These are phyloP conservation scores for Alternaria atra DNA, from an alignment of 2,329 filamentous ascomycete species.

Conservation along the genomic window DNA sequence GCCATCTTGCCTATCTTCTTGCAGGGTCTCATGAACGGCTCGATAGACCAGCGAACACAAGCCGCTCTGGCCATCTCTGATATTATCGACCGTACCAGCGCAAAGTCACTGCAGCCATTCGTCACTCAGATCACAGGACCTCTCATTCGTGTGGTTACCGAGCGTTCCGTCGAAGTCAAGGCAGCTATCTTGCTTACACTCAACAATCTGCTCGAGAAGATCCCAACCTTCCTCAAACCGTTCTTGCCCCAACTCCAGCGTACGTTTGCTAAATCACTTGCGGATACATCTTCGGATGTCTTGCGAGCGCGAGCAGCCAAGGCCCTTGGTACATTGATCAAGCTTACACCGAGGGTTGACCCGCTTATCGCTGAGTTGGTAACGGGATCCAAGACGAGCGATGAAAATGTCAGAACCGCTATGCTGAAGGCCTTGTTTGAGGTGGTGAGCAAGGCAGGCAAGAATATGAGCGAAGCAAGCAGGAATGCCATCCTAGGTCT, in stretches of 20 bases:
- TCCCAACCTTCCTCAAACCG: slow-evolving; percentile 91
- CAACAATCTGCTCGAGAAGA: slow-evolving; percentile 96
- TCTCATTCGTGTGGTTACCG: slow-evolving; percentile 95
- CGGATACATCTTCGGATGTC: slow-evolving; percentile 89
- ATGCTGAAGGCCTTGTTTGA: slow-evolving; percentile 98
- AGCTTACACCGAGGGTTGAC: slow-evolving; percentile 92
- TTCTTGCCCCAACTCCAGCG: slow-evolving; percentile 96
- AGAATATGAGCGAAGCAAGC: slow-evolving; percentile 93
- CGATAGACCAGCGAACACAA: slow-evolving; percentile 88
- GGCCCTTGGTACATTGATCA: slow-evolving; percentile 93
- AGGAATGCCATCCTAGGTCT: slow-evolving; percentile 84
- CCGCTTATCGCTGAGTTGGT: slow-evolving; percentile 92
- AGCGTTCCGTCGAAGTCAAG: slow-evolving; percentile 95
- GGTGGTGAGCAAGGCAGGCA: slow-evolving; percentile 92
- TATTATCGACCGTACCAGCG: slow-evolving; percentile 90
- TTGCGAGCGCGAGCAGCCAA: slow-evolving; percentile 89
- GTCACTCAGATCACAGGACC: slow-evolving; percentile 98
- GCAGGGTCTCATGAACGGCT: slow-evolving; percentile 97
- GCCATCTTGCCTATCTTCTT: slow-evolving; percentile 96
- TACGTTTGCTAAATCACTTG: slow-evolving; percentile 95
- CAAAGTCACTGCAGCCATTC: slow-evolving; percentile 88
- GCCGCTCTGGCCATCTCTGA: slow-evolving; percentile 94
- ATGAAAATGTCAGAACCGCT: slow-evolving; percentile 86
- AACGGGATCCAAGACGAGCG: slow-evolving; percentile 90
- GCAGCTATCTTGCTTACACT: slow-evolving; percentile 91